Evolutionary conservation across 192 early-diverging fungal species (phyloP).

Genomic region (Backusella westeae): DNA sequence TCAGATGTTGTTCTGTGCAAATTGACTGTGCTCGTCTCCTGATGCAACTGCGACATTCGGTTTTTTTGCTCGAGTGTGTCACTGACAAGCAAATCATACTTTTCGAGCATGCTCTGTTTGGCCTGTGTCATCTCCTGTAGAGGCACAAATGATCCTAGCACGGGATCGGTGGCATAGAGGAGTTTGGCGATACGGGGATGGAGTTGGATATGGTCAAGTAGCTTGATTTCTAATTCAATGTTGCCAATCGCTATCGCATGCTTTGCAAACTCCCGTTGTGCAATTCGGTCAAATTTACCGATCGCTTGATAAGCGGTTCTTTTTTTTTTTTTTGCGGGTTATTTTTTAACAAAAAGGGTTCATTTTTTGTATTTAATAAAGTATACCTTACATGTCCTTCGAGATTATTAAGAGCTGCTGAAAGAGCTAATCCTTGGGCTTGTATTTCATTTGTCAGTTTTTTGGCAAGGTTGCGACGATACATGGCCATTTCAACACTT

Average conservation of each 20-base stretch:
- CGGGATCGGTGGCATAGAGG: neutral
- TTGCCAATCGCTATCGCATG: neutral
- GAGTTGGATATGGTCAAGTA: neutral
- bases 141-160: neutral
- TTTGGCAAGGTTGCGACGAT: neutral
- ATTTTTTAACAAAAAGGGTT: neutral
- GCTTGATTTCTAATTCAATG: neutral
- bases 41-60: neutral
- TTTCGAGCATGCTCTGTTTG: neutral
- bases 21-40: neutral
- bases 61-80: slow-evolving; percentile 5
- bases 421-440: neutral
- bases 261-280: slow-evolving; percentile 12
- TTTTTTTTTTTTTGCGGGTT: too few relatives aligned
- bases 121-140: neutral
- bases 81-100: slow-evolving; percentile 3
- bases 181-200: neutral
- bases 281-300: slow-evolving; percentile 15
- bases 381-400: slow-evolving; percentile 10
- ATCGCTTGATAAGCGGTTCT: slow-evolving; percentile 11
- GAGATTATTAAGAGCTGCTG: slow-evolving; percentile 11
- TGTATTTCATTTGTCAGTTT: slow-evolving; percentile 3
- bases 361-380: neutral
- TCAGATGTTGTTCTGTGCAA: neutral
- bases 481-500: neutral